These are phyloP conservation scores for Drosera spatulata DNA, from an alignment of 179 eudicot genomes.

Conservation along the genomic window DNA sequence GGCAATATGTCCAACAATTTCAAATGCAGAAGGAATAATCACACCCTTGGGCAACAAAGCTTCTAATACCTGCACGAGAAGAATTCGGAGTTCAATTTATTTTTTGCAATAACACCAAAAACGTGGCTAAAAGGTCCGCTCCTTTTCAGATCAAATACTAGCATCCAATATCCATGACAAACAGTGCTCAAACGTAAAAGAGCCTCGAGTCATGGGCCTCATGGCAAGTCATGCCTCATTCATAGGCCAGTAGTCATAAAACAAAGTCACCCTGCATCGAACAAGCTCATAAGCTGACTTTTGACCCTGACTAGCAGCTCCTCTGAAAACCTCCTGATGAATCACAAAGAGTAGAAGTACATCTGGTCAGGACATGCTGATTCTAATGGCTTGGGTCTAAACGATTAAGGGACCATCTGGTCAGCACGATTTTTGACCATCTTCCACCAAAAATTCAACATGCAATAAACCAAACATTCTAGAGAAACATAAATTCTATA, in stretches of 20 bases:
- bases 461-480: no score
- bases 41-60: slow-evolving; percentile 59
- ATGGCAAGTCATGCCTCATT: slow-evolving; percentile 36
- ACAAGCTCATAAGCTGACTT: slow-evolving; percentile 35
- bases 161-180: background rate
- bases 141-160: background rate
- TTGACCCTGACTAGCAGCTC: slow-evolving; percentile 19
- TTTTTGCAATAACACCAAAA: background rate
- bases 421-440: no score
- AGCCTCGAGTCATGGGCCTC: no score
- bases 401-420: no score
- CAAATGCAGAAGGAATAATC: slow-evolving; percentile 80
- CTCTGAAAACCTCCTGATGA: slow-evolving; percentile 42
- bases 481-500: no score
- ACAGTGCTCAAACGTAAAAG: no score
- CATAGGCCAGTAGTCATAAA: slow-evolving; percentile 60
- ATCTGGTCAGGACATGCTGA: background rate
- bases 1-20: slow-evolving; percentile 90
- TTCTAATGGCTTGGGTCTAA: no score
- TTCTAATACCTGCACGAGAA: slow-evolving; percentile 50
- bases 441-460: no score
- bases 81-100: background rate
- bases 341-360: background rate
- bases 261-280: slow-evolving; percentile 53
- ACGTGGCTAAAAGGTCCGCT: background rate